Conservation (phyloP, 371 early-diverging fungal genomes). For the Mortierella sp. region DNA sequence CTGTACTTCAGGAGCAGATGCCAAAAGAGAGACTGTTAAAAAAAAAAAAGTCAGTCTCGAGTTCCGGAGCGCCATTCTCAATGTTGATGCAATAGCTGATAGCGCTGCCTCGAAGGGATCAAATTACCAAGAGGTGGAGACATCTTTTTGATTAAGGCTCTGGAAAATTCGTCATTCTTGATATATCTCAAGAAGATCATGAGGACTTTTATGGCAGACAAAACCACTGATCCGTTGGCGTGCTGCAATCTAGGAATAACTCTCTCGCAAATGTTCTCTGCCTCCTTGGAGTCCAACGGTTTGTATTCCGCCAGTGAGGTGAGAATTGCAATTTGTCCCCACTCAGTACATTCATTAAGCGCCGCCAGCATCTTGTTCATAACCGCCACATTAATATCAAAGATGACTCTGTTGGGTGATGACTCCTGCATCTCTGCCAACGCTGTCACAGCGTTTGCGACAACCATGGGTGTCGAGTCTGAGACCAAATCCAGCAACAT, state of each 20-base stretch:
- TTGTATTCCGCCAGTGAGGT: conserved; percentile 77
- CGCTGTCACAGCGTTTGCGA: conserved; percentile 96
- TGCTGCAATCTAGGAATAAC: conserved; percentile 95
- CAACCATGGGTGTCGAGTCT: conserved; percentile 95
- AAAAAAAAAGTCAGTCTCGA: neutral
- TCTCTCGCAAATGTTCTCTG: conserved; percentile 91
- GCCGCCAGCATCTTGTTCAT: conserved; percentile 93
- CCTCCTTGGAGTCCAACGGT: conserved; percentile 88
- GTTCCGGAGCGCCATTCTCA: neutral
- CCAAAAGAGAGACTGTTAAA: conserved; percentile 85
- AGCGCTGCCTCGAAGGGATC: neutral
- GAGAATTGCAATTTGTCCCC: conserved; percentile 49
- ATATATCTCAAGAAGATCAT: conserved; percentile 93
- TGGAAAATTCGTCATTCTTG: conserved; percentile 75
- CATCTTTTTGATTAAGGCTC: conserved; percentile 81
- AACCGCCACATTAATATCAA: conserved; percentile 83
- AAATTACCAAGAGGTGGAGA: conserved; percentile 88
- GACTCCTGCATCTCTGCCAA: conserved; percentile 93
- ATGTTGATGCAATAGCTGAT: no score
- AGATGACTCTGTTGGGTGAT: conserved; percentile 76
- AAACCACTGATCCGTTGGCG: conserved; percentile 95
- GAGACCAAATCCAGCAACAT: conserved; percentile 90
- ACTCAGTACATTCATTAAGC: conserved; percentile 92
- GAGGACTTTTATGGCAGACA: conserved; percentile 89
- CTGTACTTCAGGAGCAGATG: conserved; percentile 94